phyloP scores from a whole-genome alignment of 805 yeast genomes.

The Metschnikowia cerradonensis region DNA sequence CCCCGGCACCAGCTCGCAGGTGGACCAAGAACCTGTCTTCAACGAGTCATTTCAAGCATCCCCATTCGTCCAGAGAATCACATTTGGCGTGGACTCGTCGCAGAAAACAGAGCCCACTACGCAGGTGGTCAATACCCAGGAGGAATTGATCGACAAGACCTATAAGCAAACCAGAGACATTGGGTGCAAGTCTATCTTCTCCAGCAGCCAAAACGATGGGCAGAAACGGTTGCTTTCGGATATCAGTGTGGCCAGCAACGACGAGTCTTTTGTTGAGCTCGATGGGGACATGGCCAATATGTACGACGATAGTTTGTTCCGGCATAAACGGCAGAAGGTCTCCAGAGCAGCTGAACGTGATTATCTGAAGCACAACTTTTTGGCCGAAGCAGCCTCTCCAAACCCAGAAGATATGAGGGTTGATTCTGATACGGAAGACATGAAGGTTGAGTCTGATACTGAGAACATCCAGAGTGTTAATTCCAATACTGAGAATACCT shows the following conservation, averaged over 20 bases:
- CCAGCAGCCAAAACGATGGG: constrained; percentile 18
- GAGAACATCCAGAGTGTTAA: background rate
- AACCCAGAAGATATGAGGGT: too few species aligned
- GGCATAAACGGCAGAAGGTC: constrained; percentile 15
- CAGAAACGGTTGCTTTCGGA: constrained; percentile 5
- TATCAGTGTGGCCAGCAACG: constrained; percentile 5
- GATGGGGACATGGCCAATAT: constrained; percentile 14
- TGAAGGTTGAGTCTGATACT: background rate
- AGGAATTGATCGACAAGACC: constrained; percentile 13
- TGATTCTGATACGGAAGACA: too few species aligned
- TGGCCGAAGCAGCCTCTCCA: too few species aligned
- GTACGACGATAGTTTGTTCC: constrained; percentile 28
- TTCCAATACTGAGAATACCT: too few species aligned
- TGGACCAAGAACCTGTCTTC: background rate
- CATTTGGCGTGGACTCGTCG: background rate
- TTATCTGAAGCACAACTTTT: background rate
- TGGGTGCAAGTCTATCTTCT: constrained; percentile 14
- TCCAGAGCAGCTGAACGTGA: background rate
- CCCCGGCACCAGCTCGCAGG: background rate
- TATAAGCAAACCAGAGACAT: constrained; percentile 10
- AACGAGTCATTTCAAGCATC: background rate
- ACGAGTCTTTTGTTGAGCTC: constrained; percentile 15
- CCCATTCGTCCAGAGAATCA: background rate
- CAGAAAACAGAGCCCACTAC: constrained; percentile 19
- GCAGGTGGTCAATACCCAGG: constrained; percentile 34